Evolutionary conservation across 371 early-diverging fungal species (phyloP).

Genomic region (Encephalitozoon cuniculi): DNA sequence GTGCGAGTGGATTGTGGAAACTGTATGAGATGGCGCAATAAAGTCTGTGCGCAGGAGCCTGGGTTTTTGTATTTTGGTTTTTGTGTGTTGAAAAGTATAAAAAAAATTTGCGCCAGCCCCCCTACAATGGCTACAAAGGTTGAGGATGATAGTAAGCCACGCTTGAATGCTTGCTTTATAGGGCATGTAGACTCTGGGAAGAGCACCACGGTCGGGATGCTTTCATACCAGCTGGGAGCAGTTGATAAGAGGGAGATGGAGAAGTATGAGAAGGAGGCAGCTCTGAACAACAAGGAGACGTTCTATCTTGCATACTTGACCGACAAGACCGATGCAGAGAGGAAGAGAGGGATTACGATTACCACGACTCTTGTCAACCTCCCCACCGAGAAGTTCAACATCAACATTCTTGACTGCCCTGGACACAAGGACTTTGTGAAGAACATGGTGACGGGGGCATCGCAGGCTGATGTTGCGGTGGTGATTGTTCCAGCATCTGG

Average conservation of each 20-base stretch:
- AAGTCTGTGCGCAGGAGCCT: not conserved
- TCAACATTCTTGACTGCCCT: slow-evolving; percentile 80
- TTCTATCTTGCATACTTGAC: slow-evolving; percentile 57
- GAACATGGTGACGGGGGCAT: slow-evolving; percentile 99
- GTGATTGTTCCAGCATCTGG: slow-evolving; percentile 89
- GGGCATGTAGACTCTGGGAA: slow-evolving; percentile 62
- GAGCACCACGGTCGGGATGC: slow-evolving; percentile 57
- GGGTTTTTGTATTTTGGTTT: not conserved
- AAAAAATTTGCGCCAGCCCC: not conserved
- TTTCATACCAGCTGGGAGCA: slow-evolving; percentile 51
- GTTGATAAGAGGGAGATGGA: slow-evolving; percentile 50
- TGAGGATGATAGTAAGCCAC: not conserved
- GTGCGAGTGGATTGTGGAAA: slow-evolving; percentile 32
- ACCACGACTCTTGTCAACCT: slow-evolving; percentile 49
- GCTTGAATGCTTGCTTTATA: slow-evolving; percentile 55
- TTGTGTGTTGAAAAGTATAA: not conserved
- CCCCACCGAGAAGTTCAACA: slow-evolving; percentile 43
- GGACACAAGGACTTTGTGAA: slow-evolving; percentile 99
- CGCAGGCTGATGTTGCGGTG: slow-evolving; percentile 89
- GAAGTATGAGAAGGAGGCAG: slow-evolving; percentile 56
- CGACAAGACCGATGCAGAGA: slow-evolving; percentile 57
- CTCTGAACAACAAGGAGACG: slow-evolving; percentile 49
- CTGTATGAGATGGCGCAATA: not conserved
- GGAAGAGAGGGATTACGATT: slow-evolving; percentile 60
- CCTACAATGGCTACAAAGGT: slow-evolving; percentile 3